Base-by-base conservation (phyloP, 371 early-diverging fungal species). In the Mucor irregularis region DNA sequence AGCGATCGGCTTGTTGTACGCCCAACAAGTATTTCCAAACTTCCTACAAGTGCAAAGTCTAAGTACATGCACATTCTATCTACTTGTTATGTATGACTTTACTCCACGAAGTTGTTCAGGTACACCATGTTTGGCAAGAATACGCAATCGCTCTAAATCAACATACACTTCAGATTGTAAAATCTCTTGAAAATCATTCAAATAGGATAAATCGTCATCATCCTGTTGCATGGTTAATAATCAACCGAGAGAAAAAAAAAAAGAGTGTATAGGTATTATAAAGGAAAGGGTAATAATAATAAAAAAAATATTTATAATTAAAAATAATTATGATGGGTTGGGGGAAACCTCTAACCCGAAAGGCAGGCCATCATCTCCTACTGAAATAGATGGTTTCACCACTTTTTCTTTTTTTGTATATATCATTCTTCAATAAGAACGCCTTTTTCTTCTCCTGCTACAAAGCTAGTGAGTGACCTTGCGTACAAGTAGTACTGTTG, bases 11-110 rank as follows among this genome's bases (percentile, higher is more conserved):
- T 57, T 86, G 83, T 68, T 91, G 89, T 14, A 94, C 88, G 26
- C 91, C 94, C 31, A 96, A 81, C 34, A 96, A 74, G 57, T 88
- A 94, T 76, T 91, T 88, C 96, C 96, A 96, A 33, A 90, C 93
- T 53, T 91, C 91, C 89, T 90, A 80, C 9, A 34, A 29, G n/a
- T 6, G 10, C 10, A 30, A 30, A 30, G 10, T 6, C 30, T 30
- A 6, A 30, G 5, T 30, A 30, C 30, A 30, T 30, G 10, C 10
- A 30, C 10, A 30, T 6, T 30, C 5, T 24, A 11, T 14, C 35
- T 4, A 13, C 35, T 34, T 34, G n/a, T 34, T 34, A 17, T 13
- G 1, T 26, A 14, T 39, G 40, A 53, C 29, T 62, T 82, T 89
- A 89, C 90, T 61, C 87, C 89, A 71, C 90, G 82, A 53, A 95